Percentiles rank a stretch among this genome's conserved stretches.
Evolutionary conservation across 768 basidiomycete species (phyloP).

Genomic region (Pleurotus djamor): DNA sequence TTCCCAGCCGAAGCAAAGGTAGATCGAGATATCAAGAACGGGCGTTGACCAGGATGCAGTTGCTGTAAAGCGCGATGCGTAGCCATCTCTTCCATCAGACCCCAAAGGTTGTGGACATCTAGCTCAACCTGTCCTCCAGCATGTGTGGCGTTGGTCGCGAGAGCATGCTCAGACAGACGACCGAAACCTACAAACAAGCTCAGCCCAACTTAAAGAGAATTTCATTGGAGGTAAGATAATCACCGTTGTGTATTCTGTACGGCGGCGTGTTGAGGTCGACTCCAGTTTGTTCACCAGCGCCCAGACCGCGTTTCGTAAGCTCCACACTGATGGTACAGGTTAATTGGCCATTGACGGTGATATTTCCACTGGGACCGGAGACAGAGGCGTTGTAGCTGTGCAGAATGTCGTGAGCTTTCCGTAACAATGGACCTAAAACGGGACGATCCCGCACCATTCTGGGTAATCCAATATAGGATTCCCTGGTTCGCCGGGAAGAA

Average conservation of each 20-base stretch:
- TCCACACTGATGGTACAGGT: slow-evolving; percentile 38
- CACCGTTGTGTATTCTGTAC: slow-evolving; percentile 74
- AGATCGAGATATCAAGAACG: slow-evolving; percentile 8
- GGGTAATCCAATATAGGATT: slow-evolving; percentile 57
- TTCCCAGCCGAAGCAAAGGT: slow-evolving; percentile 49
- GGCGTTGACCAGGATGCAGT: slow-evolving; percentile 41
- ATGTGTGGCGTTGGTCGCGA: slow-evolving; percentile 76
- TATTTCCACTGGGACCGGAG: slow-evolving; percentile 71
- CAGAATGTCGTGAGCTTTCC: background rate
- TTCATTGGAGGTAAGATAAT: slow-evolving; percentile 8
- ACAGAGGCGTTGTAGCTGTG: slow-evolving; percentile 58
- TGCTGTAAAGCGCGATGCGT: slow-evolving; percentile 49
- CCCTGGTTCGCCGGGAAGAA: slow-evolving; percentile 57
- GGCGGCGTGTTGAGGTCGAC: slow-evolving; percentile 57
- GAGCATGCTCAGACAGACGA: slow-evolving; percentile 16
- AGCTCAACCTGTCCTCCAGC: slow-evolving; percentile 58
- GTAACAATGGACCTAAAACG: background rate
- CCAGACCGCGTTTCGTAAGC: slow-evolving; percentile 42
- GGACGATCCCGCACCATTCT: slow-evolving; percentile 49
- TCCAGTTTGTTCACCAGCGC: slow-evolving; percentile 43
- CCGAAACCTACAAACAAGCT: background rate
- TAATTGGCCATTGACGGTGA: slow-evolving; percentile 64
- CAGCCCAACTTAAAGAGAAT: background rate
- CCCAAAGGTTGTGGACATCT: slow-evolving; percentile 72
- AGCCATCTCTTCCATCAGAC: slow-evolving; percentile 67